Evolutionary conservation across 139 green algal species (phyloP).

Genomic region (Helicosporidium sp.): DNA sequence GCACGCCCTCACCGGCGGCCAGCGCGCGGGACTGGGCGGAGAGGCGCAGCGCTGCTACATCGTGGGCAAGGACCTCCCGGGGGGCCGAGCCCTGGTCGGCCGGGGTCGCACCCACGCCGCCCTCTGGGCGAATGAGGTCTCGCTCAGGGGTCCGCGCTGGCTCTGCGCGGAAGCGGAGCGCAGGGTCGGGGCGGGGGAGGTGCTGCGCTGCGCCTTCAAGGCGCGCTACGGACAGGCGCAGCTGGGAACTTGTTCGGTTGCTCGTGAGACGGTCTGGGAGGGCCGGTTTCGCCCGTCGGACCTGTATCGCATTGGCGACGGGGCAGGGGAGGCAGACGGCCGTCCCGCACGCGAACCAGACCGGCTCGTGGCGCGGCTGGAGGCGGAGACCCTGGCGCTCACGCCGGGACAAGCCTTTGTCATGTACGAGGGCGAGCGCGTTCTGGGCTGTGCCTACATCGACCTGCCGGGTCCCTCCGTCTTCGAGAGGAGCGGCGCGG

Average conservation of each 20-base stretch:
- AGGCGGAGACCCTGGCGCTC: constrained; percentile 23
- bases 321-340: too few species aligned
- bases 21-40: constrained; percentile 46
- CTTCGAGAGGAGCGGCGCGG: constrained; percentile 7
- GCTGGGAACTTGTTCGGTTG: background rate
- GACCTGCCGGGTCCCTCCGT: constrained; percentile 17
- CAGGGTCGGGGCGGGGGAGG: background rate
- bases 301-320: background rate
- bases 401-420: constrained; percentile 54
- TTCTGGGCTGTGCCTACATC: constrained; percentile 37
- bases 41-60: constrained; percentile 29
- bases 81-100: constrained; percentile 27
- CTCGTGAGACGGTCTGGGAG: too few species aligned
- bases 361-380: constrained; percentile 26
- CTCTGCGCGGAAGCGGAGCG: constrained; percentile 15
- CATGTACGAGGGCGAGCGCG: constrained; percentile 48
- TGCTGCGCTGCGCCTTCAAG: constrained; percentile 25
- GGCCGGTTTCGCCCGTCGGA: background rate
- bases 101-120: constrained; percentile 35
- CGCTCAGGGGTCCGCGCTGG: constrained; percentile 33
- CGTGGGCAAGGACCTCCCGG: constrained; percentile 43
- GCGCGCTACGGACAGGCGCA: constrained; percentile 27
- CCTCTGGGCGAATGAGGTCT: constrained; percentile 22
- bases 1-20: constrained; percentile 42
- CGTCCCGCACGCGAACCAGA: too few species aligned